Evolutionary conservation across 1,284 basidiomycete species (phyloP), one percentile per base, ranked within the genome.

Genomic region (Trametes hirsuta): DNA sequence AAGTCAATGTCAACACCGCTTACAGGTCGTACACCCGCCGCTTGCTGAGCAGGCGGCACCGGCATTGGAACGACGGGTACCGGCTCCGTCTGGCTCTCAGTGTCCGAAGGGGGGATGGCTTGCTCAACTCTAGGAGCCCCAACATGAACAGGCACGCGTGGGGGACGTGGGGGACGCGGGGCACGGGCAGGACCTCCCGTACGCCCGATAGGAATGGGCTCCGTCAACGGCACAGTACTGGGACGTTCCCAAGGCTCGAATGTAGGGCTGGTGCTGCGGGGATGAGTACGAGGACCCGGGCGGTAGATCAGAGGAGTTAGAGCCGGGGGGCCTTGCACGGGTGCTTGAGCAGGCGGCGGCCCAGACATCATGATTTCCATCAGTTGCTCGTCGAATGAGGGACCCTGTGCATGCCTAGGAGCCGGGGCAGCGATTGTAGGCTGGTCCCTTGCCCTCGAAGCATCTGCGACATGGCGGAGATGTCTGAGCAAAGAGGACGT

Each of bases 361-460:
- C 76, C 76, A 14, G 82, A 72, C 34, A 79, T 76, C 37, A 88
- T 65, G 18, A 89, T 77, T n/a, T 86, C 84, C 53, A 85, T 81
- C 8, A 90, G 70, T 57, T 84, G 80, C 55, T 87, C 81, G 11
- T 82, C 81, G 40, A 88, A 75, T 0, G 85, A 81, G 3, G 77
- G 80, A 10, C 80, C 82, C 12, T 78, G 59, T 18, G 72, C 77
- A 14, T 71, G 67, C 30, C 30, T 30, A 4, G 81, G 78, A 1
- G 74, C 69, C 8, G 83, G 83, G 58, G 76, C 74, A 42, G 75
- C 74, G 25, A 82, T 70, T 0, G 74, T 72, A 12, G 71, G 65
- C 3, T 68, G 69, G 2, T 70, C 68, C 12, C 30, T 30, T 30
- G 44, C 45, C 6, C 64, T 65, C 10, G 70, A 67, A 48, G 64